Evolutionary conservation across 495 filamentous ascomycete genomes (phyloP).

Genomic region (Neurospora africana): DNA sequence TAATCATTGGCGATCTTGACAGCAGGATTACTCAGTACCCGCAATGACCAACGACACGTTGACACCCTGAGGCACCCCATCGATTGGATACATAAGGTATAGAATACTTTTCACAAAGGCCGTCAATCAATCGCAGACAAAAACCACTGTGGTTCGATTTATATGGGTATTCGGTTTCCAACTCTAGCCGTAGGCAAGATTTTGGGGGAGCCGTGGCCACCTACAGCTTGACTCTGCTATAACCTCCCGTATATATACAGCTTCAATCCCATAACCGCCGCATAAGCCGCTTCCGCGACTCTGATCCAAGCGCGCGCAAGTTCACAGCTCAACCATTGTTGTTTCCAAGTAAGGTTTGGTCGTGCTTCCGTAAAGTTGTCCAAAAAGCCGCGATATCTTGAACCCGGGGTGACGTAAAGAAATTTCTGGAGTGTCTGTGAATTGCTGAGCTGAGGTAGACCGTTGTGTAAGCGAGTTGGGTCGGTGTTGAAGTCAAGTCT

Average conservation of each 20-base stretch:
- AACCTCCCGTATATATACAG: neutral
- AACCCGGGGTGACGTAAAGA: neutral
- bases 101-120: neutral
- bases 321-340: neutral
- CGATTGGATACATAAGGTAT: neutral
- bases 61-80: too few relatives aligned
- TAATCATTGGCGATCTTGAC: neutral
- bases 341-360: neutral
- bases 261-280: neutral
- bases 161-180: neutral
- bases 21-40: neutral
- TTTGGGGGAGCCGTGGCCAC: neutral
- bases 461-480: neutral
- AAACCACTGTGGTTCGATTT: neutral
- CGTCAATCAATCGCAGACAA: neutral
- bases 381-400: neutral
- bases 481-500: neutral
- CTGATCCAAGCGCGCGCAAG: neutral
- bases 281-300: neutral
- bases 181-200: neutral
- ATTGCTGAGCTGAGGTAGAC: neutral
- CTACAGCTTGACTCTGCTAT: neutral
- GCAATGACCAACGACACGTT: neutral
- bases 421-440: neutral
- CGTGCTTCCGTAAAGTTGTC: neutral